Evolutionary conservation across 805 yeast genomes (phyloP).

Genomic region (Saccharomycopsis schoenii): DNA sequence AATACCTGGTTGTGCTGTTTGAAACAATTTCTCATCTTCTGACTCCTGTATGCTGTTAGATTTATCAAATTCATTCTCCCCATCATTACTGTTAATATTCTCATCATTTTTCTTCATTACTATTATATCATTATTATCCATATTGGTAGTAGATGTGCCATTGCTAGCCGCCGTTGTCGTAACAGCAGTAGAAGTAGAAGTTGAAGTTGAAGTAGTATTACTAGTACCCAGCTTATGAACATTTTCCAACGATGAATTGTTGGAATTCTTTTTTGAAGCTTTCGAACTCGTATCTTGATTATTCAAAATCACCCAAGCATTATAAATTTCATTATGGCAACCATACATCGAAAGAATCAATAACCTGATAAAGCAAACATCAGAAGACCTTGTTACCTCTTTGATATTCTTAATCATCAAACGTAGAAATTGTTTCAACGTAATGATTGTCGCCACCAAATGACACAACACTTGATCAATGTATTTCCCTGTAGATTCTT

Average conservation of each 20-base stretch:
- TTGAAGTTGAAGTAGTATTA: background rate
- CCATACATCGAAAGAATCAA: constrained; percentile 34
- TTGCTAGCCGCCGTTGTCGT: background rate
- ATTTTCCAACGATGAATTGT: background rate
- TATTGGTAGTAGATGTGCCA: background rate
- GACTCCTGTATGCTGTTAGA: background rate
- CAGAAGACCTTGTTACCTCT: constrained; percentile 31
- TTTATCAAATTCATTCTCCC: background rate
- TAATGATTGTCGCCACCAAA: constrained; percentile 17
- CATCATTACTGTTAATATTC: background rate
- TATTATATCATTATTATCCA: background rate
- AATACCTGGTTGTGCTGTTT: background rate
- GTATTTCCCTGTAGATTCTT: background rate
- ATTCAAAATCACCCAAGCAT: constrained; percentile 31
- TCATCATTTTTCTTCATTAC: background rate
- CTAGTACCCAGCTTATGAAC: background rate
- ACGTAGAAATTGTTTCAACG: constrained; percentile 31
- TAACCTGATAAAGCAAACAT: constrained; percentile 37
- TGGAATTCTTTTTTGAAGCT: background rate
- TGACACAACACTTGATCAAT: constrained; percentile 1
- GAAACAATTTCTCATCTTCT: background rate
- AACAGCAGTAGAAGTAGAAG: too few relatives aligned
- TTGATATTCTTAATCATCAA: constrained; percentile 31
- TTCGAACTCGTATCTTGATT: background rate
- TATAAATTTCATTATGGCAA: constrained; percentile 34